Base-by-base conservation (phyloP, 148 eudicot genomes). In the Rhododendron mucronatum region DNA sequence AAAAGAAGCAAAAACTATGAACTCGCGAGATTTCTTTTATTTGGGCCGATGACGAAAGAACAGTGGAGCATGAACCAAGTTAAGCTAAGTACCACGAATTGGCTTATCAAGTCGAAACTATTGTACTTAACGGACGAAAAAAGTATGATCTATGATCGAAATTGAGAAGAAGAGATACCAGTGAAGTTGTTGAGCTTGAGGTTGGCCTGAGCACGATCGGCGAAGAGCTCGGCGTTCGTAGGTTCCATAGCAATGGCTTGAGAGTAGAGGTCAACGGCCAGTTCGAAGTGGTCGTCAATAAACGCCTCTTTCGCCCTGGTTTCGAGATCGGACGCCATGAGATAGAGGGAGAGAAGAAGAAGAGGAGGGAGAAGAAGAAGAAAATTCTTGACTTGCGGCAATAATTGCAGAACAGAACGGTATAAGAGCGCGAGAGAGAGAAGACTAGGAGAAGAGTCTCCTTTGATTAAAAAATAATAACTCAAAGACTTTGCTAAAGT, bases 201-300 rank as follows among this genome's bases (percentile, higher is more conserved):
- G 87, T 95, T 92, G 85, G 98, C 98, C 83, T 94, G 99, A 93
- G 99, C 95, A 30, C 99, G 98, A 83, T 95, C 99, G n/a, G 94
- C 95, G 71, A 77, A 95, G 53, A 97, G 98, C 57, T 94, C 94
- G 35, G 98, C 87, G 78, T 84, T 81, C 30, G 80, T 88, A 89
- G 98, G 98, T 89, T 84, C 89, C 12, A 94, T 55, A 28, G 90
- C 90, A 61, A 97, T 97, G 86, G 99, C 98, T 78, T 95, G 96
- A 48, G 96, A 85, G 89, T 92, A 94, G 7, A 94, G 93, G 81
- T 97, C 98, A 78, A 92, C 95, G 87, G 98, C 98, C 75, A 95
- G 91, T 85, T 97, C 98, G 83, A 94, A 97, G 93, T 97, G 98
- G 93, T 97, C 99, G 80, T 97, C 99, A 44, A 97, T 93, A 90